Evolutionary conservation across 495 filamentous ascomycete genomes (phyloP), one percentile per base, ranked within the genome.

Genomic region (Bombardia bombarda): DNA sequence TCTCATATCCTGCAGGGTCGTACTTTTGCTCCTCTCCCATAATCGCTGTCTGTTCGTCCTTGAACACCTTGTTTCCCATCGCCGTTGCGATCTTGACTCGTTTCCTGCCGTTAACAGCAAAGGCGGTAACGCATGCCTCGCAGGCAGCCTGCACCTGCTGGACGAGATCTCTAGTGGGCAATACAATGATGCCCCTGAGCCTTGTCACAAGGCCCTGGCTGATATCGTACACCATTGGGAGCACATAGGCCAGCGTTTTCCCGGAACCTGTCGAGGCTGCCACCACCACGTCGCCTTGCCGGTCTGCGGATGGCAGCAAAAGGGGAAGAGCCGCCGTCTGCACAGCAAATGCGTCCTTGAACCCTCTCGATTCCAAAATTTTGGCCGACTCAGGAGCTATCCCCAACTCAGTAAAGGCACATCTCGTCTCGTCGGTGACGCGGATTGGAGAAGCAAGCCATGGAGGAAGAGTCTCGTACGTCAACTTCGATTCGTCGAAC

Each of bases 261-360:
- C 90, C 90, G 0, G 90, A 96, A 4, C 90, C 90, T 1, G 90
- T 97, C 3, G 87, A 78, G 1, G 90, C 90, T 17, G 87, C 88
- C 13, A 97, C 77, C 39, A 92, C 84, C 6, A 97, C 47, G 63
- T 97, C 90, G 2, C 87, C 84, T 2, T 70, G 60, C 42, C 75
- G 58, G 13, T 62, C 58, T 0, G 74, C 74, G 12, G 54, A 51
- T 7, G 83, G 75, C 1, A 90, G 62, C 3, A 96, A 73, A 22
- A 93, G 65, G 5, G 89, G 88, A 21, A 96, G 74, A 0, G 90
- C 76, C 0, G 79, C 77, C 0, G 86, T 79, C 58, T 97, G 90
- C 0, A 96, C 82, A 1, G 90, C 83, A 53, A 95, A 85, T 1
- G 92, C 87, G 32, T 85, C 72, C 19, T 73, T 72, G 58, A 84